phyloP scores from a whole-genome alignment of 768 basidiomycete species.

The Boletus sp. region DNA sequence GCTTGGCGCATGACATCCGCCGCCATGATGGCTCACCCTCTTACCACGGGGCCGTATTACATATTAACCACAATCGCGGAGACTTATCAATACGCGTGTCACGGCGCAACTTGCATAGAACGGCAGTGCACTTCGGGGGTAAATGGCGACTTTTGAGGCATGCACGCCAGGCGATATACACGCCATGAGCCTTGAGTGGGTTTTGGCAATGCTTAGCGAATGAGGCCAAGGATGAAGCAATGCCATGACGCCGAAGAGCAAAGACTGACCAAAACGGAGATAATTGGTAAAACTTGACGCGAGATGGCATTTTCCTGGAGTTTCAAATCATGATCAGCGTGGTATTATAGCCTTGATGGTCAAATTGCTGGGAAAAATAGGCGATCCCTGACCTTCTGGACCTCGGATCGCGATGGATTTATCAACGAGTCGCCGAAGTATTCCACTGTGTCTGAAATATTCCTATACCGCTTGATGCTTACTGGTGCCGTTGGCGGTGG shows the following conservation, averaged over 20 bases:
- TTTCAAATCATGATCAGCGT: constrained; percentile 5
- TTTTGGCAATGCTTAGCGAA: constrained; percentile 16
- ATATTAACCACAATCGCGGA: constrained; percentile 27
- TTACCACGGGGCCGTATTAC: constrained; percentile 28
- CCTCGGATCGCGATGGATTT: constrained; percentile 7
- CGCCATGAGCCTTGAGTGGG: constrained; percentile 16
- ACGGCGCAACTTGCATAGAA: constrained; percentile 21
- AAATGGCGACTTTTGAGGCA: constrained; percentile 15
- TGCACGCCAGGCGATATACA: constrained; percentile 25
- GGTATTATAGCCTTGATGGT: neutral
- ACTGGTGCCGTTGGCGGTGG: constrained; percentile 4
- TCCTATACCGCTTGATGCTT: neutral
- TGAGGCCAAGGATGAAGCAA: constrained; percentile 21
- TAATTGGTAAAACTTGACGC: constrained; percentile 5
- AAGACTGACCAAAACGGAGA: constrained; percentile 5
- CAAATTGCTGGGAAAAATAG: neutral
- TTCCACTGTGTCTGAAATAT: neutral
- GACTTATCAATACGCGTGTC: constrained; percentile 17
- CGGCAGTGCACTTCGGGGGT: constrained; percentile 18
- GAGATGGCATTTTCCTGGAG: constrained; percentile 2
- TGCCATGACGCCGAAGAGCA: constrained; percentile 14
- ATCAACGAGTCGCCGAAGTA: neutral
- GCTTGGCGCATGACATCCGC: constrained; percentile 17
- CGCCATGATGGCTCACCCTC: constrained; percentile 23
- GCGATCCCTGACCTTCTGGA: neutral